Conservation (phyloP, 495 filamentous ascomycete genomes). For the Endocarpon pusillum region DNA sequence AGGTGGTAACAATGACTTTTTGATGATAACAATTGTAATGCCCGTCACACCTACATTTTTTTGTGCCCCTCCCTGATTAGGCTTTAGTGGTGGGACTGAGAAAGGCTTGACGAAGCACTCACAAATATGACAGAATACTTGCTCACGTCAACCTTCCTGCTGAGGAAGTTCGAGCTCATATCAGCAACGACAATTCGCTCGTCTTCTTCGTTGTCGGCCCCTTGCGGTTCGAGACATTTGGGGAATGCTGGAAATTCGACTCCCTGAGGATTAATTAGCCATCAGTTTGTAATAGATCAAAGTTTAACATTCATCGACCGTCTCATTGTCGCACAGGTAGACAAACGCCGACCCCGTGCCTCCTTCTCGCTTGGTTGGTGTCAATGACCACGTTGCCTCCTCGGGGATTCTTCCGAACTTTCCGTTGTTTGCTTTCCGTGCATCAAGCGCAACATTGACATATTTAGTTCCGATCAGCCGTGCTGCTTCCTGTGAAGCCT, state of each 20-base stretch:
- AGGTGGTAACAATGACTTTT: constrained; percentile 58
- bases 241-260: constrained; percentile 84
- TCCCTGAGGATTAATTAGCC: no score
- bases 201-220: constrained; percentile 32
- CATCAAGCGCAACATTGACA: constrained; percentile 63
- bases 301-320: no score
- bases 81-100: constrained; percentile 21
- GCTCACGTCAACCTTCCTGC: constrained; percentile 44
- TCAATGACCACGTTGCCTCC: constrained; percentile 61
- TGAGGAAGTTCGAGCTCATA: constrained; percentile 64
- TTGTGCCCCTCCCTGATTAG: constrained; percentile 47
- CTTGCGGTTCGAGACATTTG: constrained; percentile 32
- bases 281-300: no score
- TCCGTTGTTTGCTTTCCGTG: constrained; percentile 51
- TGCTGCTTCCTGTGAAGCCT: constrained; percentile 73
- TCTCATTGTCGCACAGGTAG: constrained; percentile 92
- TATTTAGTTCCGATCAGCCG: constrained; percentile 58
- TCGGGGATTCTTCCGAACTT: constrained; percentile 77
- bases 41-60: constrained; percentile 83
- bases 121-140: constrained; percentile 63
- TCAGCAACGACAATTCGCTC: constrained; percentile 62
- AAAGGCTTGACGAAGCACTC: constrained; percentile 10
- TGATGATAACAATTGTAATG: constrained; percentile 66
- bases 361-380: constrained; percentile 32
- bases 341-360: constrained; percentile 49